Conservation (phyloP, 2,329 filamentous ascomycete genomes). For the Verticillium isaacii region DNA sequence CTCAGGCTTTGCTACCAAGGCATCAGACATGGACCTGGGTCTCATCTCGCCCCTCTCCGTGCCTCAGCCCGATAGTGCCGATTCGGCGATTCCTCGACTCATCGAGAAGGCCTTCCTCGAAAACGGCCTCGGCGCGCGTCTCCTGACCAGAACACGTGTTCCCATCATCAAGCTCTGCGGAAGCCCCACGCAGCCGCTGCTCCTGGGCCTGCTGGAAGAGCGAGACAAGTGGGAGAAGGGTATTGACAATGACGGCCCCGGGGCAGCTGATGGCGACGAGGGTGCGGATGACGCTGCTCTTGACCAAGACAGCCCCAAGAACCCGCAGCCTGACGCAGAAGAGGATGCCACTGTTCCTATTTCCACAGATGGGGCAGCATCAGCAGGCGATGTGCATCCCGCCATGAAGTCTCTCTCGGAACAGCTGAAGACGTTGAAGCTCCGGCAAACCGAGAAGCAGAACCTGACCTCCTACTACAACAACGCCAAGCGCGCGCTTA, state of each 20-base stretch:
- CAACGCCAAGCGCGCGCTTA: conserved; percentile 43
- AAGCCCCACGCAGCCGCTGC: conserved; percentile 57
- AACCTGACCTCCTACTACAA: conserved; percentile 41
- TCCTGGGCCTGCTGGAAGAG: conserved; percentile 56
- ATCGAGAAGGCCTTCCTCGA: conserved; percentile 72
- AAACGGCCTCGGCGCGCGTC: conserved; percentile 66
- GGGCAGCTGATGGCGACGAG: conserved; percentile 25
- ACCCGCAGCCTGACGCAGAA: neutral
- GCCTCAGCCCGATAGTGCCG: conserved; percentile 45
- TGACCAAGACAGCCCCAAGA: conserved; percentile 5
- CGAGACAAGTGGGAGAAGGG: conserved; percentile 68
- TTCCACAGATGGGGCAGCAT: neutral
- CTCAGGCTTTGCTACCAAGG: conserved; percentile 80
- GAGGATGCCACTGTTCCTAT: neutral
- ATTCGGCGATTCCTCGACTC: conserved; percentile 64
- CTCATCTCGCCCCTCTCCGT: conserved; percentile 62
- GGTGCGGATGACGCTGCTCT: conserved; percentile 9
- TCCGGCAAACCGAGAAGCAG: conserved; percentile 37
- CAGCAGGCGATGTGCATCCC: neutral
- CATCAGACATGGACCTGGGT: conserved; percentile 88
- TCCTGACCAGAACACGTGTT: conserved; percentile 74
- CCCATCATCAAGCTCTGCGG: conserved; percentile 87
- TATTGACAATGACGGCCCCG: conserved; percentile 32
- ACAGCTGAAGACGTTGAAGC: conserved; percentile 9
- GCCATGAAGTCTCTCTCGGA: conserved; percentile 16